Conservation (phyloP, 371 early-diverging fungal species). For the Lichtheimia hyalospora region DNA sequence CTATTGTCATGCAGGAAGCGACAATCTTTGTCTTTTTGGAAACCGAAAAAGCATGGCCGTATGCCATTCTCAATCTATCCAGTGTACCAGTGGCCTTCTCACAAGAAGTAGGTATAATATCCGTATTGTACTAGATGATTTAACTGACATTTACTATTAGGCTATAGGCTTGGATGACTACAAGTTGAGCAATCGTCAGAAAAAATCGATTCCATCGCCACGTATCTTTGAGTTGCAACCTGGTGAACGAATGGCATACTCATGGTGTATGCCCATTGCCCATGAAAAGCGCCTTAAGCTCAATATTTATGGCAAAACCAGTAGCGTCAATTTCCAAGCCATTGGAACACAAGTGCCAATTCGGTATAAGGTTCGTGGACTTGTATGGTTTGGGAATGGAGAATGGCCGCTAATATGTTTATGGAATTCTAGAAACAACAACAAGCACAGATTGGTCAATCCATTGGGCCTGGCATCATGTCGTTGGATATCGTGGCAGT, state of each 20-base stretch:
- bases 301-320: constrained; percentile 66
- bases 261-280: constrained; percentile 91
- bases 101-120: constrained; percentile 59
- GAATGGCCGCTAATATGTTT: background rate
- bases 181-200: constrained; percentile 28
- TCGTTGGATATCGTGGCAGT: constrained; percentile 86
- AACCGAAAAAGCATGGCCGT: constrained; percentile 88
- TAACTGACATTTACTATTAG: constrained; percentile 1
- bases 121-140: background rate
- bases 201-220: constrained; percentile 25
- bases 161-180: constrained; percentile 29
- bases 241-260: constrained; percentile 65
- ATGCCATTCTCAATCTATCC: constrained; percentile 81
- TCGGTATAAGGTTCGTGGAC: constrained; percentile 57
- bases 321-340: constrained; percentile 82
- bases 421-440: constrained; percentile 16
- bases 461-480: constrained; percentile 43
- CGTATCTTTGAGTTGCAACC: constrained; percentile 20
- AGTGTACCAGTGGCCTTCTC: constrained; percentile 71
- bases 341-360: constrained; percentile 90
- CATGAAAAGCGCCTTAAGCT: constrained; percentile 71
- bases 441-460: background rate
- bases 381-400: background rate
- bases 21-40: constrained; percentile 84
- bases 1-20: constrained; percentile 79